phyloP scores from a whole-genome alignment of 345 rosid species.

The Raphanus raphanistrum region DNA sequence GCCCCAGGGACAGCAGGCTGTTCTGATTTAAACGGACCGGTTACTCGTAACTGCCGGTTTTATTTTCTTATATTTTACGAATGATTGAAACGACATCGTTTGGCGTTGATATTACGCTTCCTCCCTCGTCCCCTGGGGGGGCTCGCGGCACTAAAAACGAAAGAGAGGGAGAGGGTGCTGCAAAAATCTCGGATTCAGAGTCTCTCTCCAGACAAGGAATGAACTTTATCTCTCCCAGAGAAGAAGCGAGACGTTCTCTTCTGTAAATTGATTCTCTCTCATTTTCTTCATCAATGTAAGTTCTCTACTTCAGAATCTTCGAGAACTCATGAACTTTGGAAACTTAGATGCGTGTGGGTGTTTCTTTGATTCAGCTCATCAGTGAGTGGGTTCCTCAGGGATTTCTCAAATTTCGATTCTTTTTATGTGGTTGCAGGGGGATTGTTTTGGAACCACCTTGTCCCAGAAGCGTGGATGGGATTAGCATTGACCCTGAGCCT shows the following conservation, averaged over 20 bases:
- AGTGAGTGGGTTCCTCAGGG: neutral
- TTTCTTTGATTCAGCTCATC: neutral
- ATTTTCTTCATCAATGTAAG: slow-evolving; percentile 21
- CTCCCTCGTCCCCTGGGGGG: neutral
- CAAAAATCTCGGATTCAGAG: neutral
- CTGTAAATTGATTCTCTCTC: neutral
- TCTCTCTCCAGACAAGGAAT: neutral
- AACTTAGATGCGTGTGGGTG: neutral
- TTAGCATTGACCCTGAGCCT: slow-evolving; percentile 69
- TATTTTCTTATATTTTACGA: neutral
- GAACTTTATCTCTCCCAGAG: neutral
- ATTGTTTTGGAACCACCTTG: slow-evolving; percentile 62
- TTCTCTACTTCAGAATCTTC: neutral
- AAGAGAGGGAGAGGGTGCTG: neutral
- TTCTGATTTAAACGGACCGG: neutral
- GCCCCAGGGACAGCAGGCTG: no score
- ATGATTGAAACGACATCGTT: neutral
- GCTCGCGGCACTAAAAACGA: neutral
- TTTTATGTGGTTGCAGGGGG: slow-evolving; percentile 50
- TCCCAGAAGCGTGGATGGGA: slow-evolving; percentile 55
- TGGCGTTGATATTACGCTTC: slow-evolving; percentile 8
- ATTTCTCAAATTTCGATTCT: neutral
- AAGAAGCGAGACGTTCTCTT: neutral
- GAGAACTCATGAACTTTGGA: neutral
- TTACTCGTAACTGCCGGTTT: neutral